Evolutionary conservation across 2,329 filamentous ascomycete genomes (phyloP).

Genomic region (Arachnomyces sp.): DNA sequence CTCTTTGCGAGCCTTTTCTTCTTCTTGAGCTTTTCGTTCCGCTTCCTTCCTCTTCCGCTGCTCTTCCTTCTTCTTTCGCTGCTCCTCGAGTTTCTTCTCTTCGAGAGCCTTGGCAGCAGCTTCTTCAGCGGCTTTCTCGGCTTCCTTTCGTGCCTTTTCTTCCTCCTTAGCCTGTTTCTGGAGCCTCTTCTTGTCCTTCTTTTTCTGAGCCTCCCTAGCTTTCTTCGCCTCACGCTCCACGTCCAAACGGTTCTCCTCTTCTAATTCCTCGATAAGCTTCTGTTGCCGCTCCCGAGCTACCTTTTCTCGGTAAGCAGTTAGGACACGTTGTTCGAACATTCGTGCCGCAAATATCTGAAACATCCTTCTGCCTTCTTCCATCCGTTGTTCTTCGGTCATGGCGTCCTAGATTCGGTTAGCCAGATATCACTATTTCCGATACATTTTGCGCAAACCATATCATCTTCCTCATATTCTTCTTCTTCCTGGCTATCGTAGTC

Average conservation of each 20-base stretch:
- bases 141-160: conserved; percentile 79
- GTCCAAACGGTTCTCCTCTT: conserved; percentile 71
- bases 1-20: conserved; percentile 77
- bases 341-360: conserved; percentile 98
- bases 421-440: conserved; percentile 17
- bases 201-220: conserved; percentile 86
- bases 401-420: conserved; percentile 58
- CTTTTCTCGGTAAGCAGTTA: conserved; percentile 96
- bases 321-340: conserved; percentile 97
- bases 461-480: conserved; percentile 59
- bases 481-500: conserved; percentile 57
- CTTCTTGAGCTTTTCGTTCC: conserved; percentile 82
- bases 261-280: conserved; percentile 82
- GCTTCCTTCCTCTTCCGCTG: conserved; percentile 86
- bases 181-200: conserved; percentile 84
- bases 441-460: conserved; percentile 44
- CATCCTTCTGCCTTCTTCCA: conserved; percentile 98
- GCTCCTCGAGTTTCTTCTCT: conserved; percentile 71
- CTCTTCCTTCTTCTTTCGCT: conserved; percentile 75
- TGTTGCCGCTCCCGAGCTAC: conserved; percentile 87
- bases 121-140: conserved; percentile 83
- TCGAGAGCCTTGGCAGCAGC: conserved; percentile 68
- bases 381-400: conserved; percentile 96
- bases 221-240: conserved; percentile 84
- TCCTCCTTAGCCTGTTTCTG: conserved; percentile 87